Evolutionary conservation across 2,329 filamentous ascomycete genomes (phyloP).

Genomic region (Claviceps sp.): DNA sequence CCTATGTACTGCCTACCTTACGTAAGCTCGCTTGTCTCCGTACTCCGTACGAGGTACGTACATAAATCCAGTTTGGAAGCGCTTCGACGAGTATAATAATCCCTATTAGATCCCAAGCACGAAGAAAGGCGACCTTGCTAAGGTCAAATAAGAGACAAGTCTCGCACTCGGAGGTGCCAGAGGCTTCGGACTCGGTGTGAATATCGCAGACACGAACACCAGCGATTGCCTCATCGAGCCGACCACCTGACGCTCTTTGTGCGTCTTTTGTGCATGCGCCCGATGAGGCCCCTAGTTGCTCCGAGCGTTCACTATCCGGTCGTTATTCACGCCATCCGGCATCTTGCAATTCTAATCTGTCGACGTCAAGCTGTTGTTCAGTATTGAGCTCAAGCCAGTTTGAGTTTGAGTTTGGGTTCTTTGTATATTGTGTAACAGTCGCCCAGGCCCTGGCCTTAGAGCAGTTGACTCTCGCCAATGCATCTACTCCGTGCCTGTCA

Average conservation of each 20-base stretch:
- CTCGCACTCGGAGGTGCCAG: too few species aligned
- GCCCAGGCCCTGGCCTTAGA: slow-evolving; percentile 5
- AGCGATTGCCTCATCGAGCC: slow-evolving; percentile 26
- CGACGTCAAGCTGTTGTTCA: slow-evolving; percentile 9
- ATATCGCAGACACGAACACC: neutral
- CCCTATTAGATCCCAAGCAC: too few species aligned
- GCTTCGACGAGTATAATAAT: too few species aligned
- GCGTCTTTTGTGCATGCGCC: slow-evolving; percentile 20
- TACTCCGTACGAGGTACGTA: too few species aligned
- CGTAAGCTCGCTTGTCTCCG: too few species aligned
- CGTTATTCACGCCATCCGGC: slow-evolving; percentile 11
- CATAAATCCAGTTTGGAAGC: too few species aligned
- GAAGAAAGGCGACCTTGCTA: too few species aligned
- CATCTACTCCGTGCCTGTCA: slow-evolving; percentile 2
- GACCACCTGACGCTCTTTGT: slow-evolving; percentile 24
- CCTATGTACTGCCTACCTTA: too few species aligned
- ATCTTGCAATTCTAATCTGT: slow-evolving; percentile 12
- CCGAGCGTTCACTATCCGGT: slow-evolving; percentile 24
- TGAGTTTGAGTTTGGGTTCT: slow-evolving; percentile 4
- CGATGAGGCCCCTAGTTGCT: slow-evolving; percentile 17
- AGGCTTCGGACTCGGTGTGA: slow-evolving; percentile 11
- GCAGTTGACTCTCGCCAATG: slow-evolving; percentile 7
- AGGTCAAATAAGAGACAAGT: too few species aligned
- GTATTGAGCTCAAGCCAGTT: slow-evolving; percentile 2
- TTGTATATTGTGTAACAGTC: slow-evolving; percentile 8